Percentiles rank a stretch among this genome's conserved stretches.
phyloP scores from a whole-genome alignment of 768 basidiomycete species.

The Hygrophorus pudorinus region DNA sequence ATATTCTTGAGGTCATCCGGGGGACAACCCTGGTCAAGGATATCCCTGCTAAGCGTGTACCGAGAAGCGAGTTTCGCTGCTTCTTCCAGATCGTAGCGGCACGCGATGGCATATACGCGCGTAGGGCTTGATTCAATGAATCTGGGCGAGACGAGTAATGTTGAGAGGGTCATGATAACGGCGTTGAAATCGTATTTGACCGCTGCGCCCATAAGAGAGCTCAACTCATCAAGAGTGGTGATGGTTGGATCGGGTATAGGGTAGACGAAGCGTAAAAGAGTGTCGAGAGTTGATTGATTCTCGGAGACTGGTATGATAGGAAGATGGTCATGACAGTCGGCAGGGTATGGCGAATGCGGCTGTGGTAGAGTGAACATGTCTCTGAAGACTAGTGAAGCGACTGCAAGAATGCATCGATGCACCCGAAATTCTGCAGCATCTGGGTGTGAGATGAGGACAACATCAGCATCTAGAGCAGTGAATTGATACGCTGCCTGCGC shows the following conservation, averaged over 20 bases:
- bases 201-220: slow-evolving; percentile 39
- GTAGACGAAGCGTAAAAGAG: slow-evolving; percentile 52
- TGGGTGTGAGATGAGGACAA: slow-evolving; percentile 39
- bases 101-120: slow-evolving; percentile 64
- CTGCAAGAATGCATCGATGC: slow-evolving; percentile 51
- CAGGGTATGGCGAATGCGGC: slow-evolving; percentile 15
- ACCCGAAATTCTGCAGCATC: slow-evolving; percentile 41
- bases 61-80: slow-evolving; percentile 54
- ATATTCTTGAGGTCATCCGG: slow-evolving; percentile 56
- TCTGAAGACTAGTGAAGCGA: slow-evolving; percentile 58
- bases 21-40: slow-evolving; percentile 38
- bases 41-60: slow-evolving; percentile 40
- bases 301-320: slow-evolving; percentile 53
- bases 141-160: slow-evolving; percentile 35
- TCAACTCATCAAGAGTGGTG: slow-evolving; percentile 42
- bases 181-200: slow-evolving; percentile 53
- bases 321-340: slow-evolving; percentile 14
- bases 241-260: slow-evolving; percentile 47
- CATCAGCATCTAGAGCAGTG: slow-evolving; percentile 39
- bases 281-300: slow-evolving; percentile 29
- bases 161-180: slow-evolving; percentile 39
- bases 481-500: slow-evolving; percentile 21
- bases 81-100: slow-evolving; percentile 51
- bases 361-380: slow-evolving; percentile 65
- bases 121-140: slow-evolving; percentile 41